phyloP scores from a whole-genome alignment of 305 asterid species.

The Andrographis paniculata region DNA sequence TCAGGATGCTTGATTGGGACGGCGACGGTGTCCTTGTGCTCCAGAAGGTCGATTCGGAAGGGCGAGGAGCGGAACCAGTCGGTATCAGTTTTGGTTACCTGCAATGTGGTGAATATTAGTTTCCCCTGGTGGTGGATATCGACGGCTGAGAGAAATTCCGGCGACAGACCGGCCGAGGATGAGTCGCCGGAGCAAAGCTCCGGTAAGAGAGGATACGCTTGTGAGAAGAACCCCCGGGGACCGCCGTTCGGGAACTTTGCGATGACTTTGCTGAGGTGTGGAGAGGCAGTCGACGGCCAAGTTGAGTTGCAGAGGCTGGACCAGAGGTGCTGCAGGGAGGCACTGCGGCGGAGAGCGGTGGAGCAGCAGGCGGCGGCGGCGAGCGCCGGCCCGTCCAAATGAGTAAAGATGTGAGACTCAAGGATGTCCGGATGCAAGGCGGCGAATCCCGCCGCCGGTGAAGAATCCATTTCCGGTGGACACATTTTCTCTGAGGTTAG shows the following conservation, averaged over 20 bases:
- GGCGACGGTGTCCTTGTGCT: conserved; percentile 57
- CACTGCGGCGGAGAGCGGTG: conserved; percentile 43
- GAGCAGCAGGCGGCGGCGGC: conserved; percentile 54
- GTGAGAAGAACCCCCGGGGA: conserved; percentile 52
- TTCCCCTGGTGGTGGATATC: conserved; percentile 40
- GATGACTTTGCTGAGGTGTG: conserved; percentile 16
- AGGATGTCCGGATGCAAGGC: conserved; percentile 49
- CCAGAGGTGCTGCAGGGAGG: conserved; percentile 50
- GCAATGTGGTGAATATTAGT: conserved; percentile 39
- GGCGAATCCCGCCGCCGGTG: conserved; percentile 29
- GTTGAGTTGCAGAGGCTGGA: conserved; percentile 43
- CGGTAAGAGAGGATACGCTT: conserved; percentile 24
- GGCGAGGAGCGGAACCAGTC: conserved; percentile 87
- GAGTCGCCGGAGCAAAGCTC: neutral
- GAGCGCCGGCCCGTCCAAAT: conserved; percentile 59
- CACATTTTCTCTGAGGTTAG: neutral
- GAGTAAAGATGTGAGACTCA: conserved; percentile 45
- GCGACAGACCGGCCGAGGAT: neutral
- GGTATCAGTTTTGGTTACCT: conserved; percentile 49
- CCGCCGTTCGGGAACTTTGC: conserved; percentile 15
- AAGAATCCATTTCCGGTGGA: conserved; percentile 9
- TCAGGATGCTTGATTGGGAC: conserved; percentile 23
- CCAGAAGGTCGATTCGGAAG: conserved; percentile 63
- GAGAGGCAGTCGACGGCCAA: conserved; percentile 65
- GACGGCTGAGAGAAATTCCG: conserved; percentile 62